Conservation (phyloP, 352 stramenopile genomes). For the Pythium oligandrum region DNA sequence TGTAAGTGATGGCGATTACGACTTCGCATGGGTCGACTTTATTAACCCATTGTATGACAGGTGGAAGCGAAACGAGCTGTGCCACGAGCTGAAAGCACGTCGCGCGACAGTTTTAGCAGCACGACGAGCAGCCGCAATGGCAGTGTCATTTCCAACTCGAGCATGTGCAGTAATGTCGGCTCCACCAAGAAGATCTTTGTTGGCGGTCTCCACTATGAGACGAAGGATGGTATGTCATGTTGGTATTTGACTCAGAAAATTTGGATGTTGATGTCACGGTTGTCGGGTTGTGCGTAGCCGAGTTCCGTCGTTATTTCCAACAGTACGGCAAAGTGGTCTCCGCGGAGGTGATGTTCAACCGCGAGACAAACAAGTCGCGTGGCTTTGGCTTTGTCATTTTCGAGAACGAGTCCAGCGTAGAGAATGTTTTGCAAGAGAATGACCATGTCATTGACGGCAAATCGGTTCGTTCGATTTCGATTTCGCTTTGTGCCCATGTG, state of each 20-base stretch:
- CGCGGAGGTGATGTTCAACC: slow-evolving; percentile 94
- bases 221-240: slow-evolving; percentile 78
- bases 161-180: slow-evolving; percentile 49
- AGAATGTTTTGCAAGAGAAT: slow-evolving; percentile 81
- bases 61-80: slow-evolving; percentile 91
- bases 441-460: slow-evolving; percentile 92
- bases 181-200: slow-evolving; percentile 92
- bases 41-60: slow-evolving; percentile 20
- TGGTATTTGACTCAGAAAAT: not conserved
- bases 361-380: slow-evolving; percentile 92
- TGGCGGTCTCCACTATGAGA: slow-evolving; percentile 91
- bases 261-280: too few relatives aligned
- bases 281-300: slow-evolving; percentile 28
- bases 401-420: slow-evolving; percentile 82
- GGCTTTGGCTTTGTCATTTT: slow-evolving; percentile 95
- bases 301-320: slow-evolving; percentile 91
- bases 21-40: slow-evolving; percentile 6
- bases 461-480: slow-evolving; percentile 32
- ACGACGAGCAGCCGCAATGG: slow-evolving; percentile 48
- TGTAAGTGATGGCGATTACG: slow-evolving; percentile 32
- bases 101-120: slow-evolving; percentile 48
- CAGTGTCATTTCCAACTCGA: slow-evolving; percentile 51
- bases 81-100: slow-evolving; percentile 75
- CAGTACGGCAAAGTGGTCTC: slow-evolving; percentile 92
- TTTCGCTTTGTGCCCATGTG: not conserved